Evolutionary conservation across 1,284 basidiomycete species (phyloP).

Genomic region (Rhodotorula sp.): DNA sequence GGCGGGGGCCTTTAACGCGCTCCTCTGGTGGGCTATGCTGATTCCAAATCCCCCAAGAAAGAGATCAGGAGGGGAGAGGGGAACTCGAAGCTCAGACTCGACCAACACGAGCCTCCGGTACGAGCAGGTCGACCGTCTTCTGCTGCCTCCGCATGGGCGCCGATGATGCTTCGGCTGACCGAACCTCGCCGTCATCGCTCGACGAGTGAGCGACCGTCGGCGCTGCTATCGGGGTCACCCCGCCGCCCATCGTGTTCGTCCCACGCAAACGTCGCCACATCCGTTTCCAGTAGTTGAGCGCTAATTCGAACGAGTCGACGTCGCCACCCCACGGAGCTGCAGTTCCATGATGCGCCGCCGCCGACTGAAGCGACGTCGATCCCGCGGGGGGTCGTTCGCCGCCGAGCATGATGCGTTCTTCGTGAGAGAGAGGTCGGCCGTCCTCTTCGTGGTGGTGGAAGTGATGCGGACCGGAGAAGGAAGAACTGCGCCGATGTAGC

Average conservation of each 20-base stretch:
- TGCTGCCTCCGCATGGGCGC: background rate
- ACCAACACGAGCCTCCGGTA: background rate
- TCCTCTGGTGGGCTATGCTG: too few relatives aligned
- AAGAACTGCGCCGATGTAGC: conserved; percentile 1
- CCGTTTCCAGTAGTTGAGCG: conserved; percentile 17
- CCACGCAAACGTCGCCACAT: conserved; percentile 1
- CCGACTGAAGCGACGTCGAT: too few relatives aligned
- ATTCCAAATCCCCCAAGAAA: too few relatives aligned
- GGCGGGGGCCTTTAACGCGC: too few relatives aligned
- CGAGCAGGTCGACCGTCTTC: background rate
- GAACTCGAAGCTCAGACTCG: background rate
- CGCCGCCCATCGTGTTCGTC: background rate
- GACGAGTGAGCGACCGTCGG: too few relatives aligned
- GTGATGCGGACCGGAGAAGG: background rate
- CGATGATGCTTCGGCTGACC: background rate
- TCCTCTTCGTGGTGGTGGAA: background rate
- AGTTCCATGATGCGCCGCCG: too few relatives aligned
- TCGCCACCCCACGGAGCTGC: conserved; percentile 16
- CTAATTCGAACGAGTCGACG: conserved; percentile 13
- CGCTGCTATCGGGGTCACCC: background rate
- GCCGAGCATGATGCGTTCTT: conserved; percentile 9
- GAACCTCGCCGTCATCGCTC: background rate
- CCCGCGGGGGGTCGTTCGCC: background rate
- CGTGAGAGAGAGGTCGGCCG: conserved; percentile 6
- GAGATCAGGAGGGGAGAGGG: too few relatives aligned